Evolutionary conservation across 2,329 filamentous ascomycete species (phyloP).

Genomic region (Arthrinium phaeospermum): DNA sequence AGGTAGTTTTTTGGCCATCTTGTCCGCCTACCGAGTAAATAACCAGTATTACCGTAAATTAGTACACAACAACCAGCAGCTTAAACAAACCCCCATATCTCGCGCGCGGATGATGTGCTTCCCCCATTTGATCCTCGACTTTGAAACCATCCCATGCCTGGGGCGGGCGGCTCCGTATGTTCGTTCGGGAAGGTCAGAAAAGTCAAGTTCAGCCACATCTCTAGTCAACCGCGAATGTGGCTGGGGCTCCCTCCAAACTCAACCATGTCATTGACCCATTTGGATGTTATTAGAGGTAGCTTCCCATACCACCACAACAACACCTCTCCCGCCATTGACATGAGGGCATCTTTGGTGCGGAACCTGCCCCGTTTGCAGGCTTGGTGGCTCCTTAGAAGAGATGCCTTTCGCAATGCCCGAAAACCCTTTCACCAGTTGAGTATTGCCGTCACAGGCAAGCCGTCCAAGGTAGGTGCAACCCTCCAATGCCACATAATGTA

Average conservation of each 20-base stretch:
- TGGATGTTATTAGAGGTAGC: background rate
- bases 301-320: background rate
- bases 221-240: background rate
- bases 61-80: background rate
- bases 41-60: constrained; percentile 15
- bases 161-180: background rate
- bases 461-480: constrained; percentile 20
- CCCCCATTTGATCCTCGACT: background rate
- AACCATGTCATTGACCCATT: background rate
- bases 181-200: background rate
- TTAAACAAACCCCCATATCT: background rate
- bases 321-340: constrained; percentile 8
- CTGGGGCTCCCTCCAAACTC: constrained; percentile 4
- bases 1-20: background rate
- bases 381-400: background rate
- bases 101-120: background rate
- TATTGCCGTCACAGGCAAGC: constrained; percentile 17
- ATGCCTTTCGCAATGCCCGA: background rate
- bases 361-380: background rate
- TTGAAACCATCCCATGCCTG: background rate
- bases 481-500: too few relatives aligned
- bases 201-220: background rate
- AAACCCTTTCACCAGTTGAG: constrained; percentile 13
- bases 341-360: constrained; percentile 16
- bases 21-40: constrained; percentile 12